Base-by-base conservation (phyloP, 139 green algal species). In the Coelastrella sp. region DNA sequence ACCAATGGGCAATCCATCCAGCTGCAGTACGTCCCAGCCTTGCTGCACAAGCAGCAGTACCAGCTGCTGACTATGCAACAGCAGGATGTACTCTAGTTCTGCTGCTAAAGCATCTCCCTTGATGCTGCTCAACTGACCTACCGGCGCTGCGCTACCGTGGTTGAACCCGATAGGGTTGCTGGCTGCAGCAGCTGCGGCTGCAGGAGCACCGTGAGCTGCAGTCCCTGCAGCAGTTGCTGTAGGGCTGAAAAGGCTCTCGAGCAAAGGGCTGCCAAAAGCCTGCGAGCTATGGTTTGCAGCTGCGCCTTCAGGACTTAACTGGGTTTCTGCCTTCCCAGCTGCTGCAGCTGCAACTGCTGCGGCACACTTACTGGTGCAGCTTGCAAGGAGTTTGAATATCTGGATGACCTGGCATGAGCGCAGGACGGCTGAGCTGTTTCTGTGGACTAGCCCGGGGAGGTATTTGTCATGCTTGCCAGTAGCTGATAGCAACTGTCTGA, bases 1-100 rank as follows among this genome's bases (percentile, higher is more conserved):
- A 0, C 96, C 97, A 32, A 92, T 61, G 4, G 97, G 96, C 80
- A 99, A 91, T 3, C 78, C 92, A 7, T 97, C 92, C 59, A 99
- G 82, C 23, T 95, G 89, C 6, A 90, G 68, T n/a, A 94, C 87
- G 8, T 85, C 92, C 93, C 97, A 98, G 23, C 93, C 89, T 87
- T 94, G 91, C 60, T 77, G 58, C 61, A 91, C 91, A 80, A 96
- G 86, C 90, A 95, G 84, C 86, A 88, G 66, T 81, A 94, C 87
- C 83, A 88, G 22, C 82, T 90, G 59, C 2, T 77, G 80, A 65
- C 91, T 91, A 3, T 82, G 61, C 13, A 56, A 7, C 61, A 88
- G 80, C 64, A 93, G 59, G 19, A 90, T n/a, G 57, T 76, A 65
- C 80, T 89, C 77, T 88, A 96, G 74, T 73, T 76, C 73, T 4